Percentiles rank a stretch among this genome's conserved stretches.
Evolutionary conservation across 2,329 filamentous ascomycete genomes (phyloP).

Genomic region (Acrocalymma vagum): DNA sequence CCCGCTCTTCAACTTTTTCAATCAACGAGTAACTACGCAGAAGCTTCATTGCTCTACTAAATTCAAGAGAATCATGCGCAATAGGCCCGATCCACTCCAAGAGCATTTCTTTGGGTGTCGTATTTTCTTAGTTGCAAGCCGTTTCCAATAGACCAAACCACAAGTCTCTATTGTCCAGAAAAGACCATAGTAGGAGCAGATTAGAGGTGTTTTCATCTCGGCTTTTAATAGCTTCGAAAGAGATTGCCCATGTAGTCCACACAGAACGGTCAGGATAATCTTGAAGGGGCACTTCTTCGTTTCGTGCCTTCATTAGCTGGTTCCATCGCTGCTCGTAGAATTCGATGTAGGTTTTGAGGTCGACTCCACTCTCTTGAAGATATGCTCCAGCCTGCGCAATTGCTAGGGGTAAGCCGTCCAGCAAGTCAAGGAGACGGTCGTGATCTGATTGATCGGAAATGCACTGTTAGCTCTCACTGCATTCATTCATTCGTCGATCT

Average conservation of each 20-base stretch:
- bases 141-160: constrained; percentile 25
- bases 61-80: constrained; percentile 14
- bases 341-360: constrained; percentile 14
- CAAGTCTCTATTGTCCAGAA: constrained; percentile 21
- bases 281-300: constrained; percentile 14
- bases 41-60: constrained; percentile 13
- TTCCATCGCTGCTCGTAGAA: constrained; percentile 29
- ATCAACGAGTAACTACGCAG: constrained; percentile 25
- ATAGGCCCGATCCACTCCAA: constrained; percentile 13
- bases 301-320: constrained; percentile 20
- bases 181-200: constrained; percentile 30
- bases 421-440: constrained; percentile 7
- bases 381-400: constrained; percentile 19
- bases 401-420: constrained; percentile 22
- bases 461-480: too few relatives aligned
- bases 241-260: constrained; percentile 34
- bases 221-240: constrained; percentile 26
- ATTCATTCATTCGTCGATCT: background rate
- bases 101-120: background rate
- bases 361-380: constrained; percentile 15
- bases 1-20: constrained; percentile 10
- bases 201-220: constrained; percentile 18
- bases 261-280: constrained; percentile 27
- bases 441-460: constrained; percentile 6
- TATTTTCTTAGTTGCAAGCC: constrained; percentile 4